Base-by-base conservation (phyloP, 139 green algal species). In the Volvox africanus region DNA sequence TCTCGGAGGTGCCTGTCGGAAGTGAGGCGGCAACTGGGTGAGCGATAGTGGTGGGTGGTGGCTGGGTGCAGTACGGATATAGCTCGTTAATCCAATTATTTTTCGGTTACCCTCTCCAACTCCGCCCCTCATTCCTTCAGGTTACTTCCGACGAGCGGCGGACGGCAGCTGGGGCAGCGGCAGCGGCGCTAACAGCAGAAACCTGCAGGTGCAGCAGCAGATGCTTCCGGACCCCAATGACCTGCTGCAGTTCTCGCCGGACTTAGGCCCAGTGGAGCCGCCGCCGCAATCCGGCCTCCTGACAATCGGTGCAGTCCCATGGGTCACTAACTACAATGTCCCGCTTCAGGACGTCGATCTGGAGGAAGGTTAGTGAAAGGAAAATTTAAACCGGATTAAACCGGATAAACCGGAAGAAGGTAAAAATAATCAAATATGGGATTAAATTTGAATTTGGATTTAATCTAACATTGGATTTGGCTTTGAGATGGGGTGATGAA, bases 291-390 rank as follows among this genome's bases (percentile, higher is more conserved):
- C 55, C 26, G 97, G 97, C 20, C 71, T 98, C 24, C 88, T 84
- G 26, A 94, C 93, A 5, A 50, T 99, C 0, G 97, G 97, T 1
- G 94, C 96, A 6, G 86, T 90, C 13, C 94, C 93, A 16, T 98
- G 95, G 96, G 91, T 99, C 9, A 81, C 96, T 6, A 99, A 99
- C 88, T 97, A 93, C 91, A 99, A 99, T 61, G 94, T 99, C 68
- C 94, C 93, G n/a, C 80, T 91, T 12, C 6, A 14, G 18, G 65
- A 69, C 24, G 79, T 82, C 21, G 82, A 87, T 26, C 61, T 89
- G 50, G 50, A 71, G 28, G 30, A 73, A 71, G 80, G 80, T 86
- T 17, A 55, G 24, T 26, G 5, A 12, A 73, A 55, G 44, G n/a
- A n/a, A n/a, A n/a, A n/a, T n/a, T n/a, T n/a, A n/a, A 55, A 55